Base-by-base conservation (phyloP, 192 early-diverging fungal species). In the Coemansia sp. region DNA sequence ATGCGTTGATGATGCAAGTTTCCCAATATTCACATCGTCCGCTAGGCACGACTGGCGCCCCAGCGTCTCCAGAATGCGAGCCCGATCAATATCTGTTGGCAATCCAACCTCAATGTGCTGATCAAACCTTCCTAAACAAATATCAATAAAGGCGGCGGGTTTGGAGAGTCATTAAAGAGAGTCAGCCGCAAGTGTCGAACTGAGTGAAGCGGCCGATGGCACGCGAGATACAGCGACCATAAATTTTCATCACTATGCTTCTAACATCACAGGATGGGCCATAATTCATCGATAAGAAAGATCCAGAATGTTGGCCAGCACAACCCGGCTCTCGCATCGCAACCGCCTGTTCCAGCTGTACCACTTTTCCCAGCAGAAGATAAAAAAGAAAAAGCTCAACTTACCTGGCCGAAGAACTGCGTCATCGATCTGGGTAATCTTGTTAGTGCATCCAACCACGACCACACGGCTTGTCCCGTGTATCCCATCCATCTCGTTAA, bases 401-500 rank as follows among this genome's bases (percentile, higher is more conserved):
- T 63, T 86, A 85, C 89, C 91, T 64, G 92, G 92, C 61, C 92
- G 75, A 16, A 91, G 48, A 8, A 93, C 83, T 0, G 92, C 92
- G 73, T 93, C 95, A 65, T 99, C 97, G 52, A 99, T 89, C 61
- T 89, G 85, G 53, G 91, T 85, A 0, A 95, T 90, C 52, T 91
- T 82, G 71, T 96, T 99, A 0, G 97, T 98, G 86, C 97, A 86
- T 59, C 96, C 94, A 38, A 99, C 86, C 3, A 97, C 90, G 48
- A 98, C 82, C 4, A 99, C 94, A 1, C 89, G 87, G 15, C 88
- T 86, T 26, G 91, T 87, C 18, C 84, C 86, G 65, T 97, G 92
- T 15, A 99, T 92, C 40, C 98, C 98, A 74, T 99, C 98, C 91
- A 99, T 96, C 77, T 99, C 98, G 70, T 99, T 99, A 47, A 99